Base-by-base conservation (phyloP, 1,284 basidiomycete species). In the Xerocomus amazonicus region DNA sequence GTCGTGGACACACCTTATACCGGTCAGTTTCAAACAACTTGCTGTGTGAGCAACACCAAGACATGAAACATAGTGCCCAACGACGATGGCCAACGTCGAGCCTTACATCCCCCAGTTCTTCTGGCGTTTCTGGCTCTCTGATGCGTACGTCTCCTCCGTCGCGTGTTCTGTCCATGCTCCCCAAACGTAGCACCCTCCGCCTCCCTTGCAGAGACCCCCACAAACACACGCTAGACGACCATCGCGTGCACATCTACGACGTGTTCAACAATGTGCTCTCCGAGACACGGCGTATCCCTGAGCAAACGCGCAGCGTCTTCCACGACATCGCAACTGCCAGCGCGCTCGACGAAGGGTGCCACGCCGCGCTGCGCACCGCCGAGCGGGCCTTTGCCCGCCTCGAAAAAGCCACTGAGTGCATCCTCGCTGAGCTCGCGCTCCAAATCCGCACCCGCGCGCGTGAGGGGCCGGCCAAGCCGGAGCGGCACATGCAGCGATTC, bases 161-260 rank as follows among this genome's bases (percentile, higher is more conserved):
- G 29, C 19, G 19, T 12, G 17, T 17, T 19, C 16, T 23, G 19
- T n/a, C n/a, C 16, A 3, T 17, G 3, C 41, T n/a, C 13, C 13
- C 4, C 9, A 31, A 31, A 31, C 29, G 19, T 23, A 23, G 33
- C 6, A 8, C 41, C 14, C 4, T 14, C 41, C 8, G 3, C 34
- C 17, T 12, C 28, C 19, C 36, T 29, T 32, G 6, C 44, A 68
- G 67, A 27, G 59, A 65, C 34, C 60, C 68, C 13, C 53, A 50
- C 40, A 66, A 59, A 40, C 63, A 47, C 54, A 58, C 59, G 29
- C 59, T 62, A 27, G 65, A 63, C 59, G 52, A 66, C 57, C 63
- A 75, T 29, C 70, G 75, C n/a, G 53, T 81, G 31, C 78, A 81
- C 56, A 59, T 73, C 5, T 80, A 79, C 53, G 73, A 80, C 54